Evolutionary conservation across 2,329 filamentous ascomycete species (phyloP).

Genomic region (Colletotrichum sp.): DNA sequence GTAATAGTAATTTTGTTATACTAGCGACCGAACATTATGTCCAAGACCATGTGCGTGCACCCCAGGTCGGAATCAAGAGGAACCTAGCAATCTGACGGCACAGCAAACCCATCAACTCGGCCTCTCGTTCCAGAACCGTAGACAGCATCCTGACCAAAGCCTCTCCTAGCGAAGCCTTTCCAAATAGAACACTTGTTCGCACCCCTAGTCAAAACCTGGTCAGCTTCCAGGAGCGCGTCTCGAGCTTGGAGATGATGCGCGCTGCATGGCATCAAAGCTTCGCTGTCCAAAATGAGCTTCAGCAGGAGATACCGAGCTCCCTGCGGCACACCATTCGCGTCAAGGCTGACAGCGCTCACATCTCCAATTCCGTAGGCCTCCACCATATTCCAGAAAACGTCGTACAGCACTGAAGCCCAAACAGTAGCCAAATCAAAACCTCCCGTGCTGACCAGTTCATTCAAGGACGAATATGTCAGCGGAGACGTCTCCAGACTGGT

Average conservation of each 20-base stretch:
- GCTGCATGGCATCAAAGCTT: not conserved
- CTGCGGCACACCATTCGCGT: not conserved
- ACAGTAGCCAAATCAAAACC: not conserved
- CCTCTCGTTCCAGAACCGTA: not conserved
- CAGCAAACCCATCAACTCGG: not conserved
- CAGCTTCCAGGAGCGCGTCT: not conserved
- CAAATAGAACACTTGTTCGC: not conserved
- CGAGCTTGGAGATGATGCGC: not conserved
- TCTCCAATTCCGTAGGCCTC: not conserved
- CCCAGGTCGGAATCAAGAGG: fast-evolving
- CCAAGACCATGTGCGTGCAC: fast-evolving
- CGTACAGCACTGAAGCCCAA: not conserved
- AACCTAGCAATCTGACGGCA: not conserved
- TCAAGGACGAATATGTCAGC: not conserved
- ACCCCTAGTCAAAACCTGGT: not conserved
- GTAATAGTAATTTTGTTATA: not conserved
- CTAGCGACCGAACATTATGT: not conserved
- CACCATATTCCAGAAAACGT: not conserved
- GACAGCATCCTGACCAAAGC: not conserved
- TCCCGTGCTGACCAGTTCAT: not conserved
- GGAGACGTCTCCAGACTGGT: not conserved
- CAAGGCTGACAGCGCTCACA: not conserved
- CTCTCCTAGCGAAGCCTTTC: not conserved
- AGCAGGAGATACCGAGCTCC: not conserved
- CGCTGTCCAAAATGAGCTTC: not conserved